phyloP scores from a whole-genome alignment of 768 basidiomycete genomes.

The Rhodosporidiobolus sp. region DNA sequence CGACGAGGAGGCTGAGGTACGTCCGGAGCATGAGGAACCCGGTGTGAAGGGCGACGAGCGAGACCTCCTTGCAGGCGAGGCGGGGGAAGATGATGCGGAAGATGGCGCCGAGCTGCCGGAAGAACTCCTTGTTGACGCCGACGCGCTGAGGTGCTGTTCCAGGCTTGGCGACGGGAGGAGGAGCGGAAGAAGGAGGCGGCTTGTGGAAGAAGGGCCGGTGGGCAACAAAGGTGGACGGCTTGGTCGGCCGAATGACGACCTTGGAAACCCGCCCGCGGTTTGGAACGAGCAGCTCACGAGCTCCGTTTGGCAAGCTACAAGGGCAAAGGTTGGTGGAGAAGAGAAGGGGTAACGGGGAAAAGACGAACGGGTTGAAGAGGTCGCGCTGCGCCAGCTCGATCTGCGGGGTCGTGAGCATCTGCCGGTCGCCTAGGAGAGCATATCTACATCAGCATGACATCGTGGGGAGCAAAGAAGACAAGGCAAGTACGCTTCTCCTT shows the following conservation, averaged over 20 bases:
- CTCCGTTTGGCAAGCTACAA: constrained; percentile 29
- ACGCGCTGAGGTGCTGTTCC: constrained; percentile 12
- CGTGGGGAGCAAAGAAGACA: neutral
- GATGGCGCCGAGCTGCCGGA: constrained; percentile 42
- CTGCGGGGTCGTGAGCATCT: constrained; percentile 37
- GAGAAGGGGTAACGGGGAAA: neutral
- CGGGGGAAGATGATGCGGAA: constrained; percentile 41
- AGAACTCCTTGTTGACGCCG: constrained; percentile 44
- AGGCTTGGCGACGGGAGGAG: neutral
- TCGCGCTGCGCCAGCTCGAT: constrained; percentile 39
- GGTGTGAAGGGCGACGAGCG: constrained; percentile 72
- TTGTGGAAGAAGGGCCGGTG: constrained; percentile 40
- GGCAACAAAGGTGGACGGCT: constrained; percentile 34
- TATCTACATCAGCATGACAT: neutral
- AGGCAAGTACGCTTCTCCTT: constrained; percentile 15
- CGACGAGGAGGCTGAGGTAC: constrained; percentile 80
- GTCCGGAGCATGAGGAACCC: constrained; percentile 81
- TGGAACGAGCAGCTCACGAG: constrained; percentile 42
- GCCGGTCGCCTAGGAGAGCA: neutral
- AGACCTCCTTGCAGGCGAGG: constrained; percentile 59
- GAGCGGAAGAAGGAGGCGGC: neutral
- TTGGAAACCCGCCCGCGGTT: constrained; percentile 35
- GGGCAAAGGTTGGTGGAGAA: neutral
- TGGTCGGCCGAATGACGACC: constrained; percentile 41
- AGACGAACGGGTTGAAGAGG: constrained; percentile 32